Base-by-base conservation (phyloP, 495 filamentous ascomycete species). In the Hyaloscypha bicolor region DNA sequence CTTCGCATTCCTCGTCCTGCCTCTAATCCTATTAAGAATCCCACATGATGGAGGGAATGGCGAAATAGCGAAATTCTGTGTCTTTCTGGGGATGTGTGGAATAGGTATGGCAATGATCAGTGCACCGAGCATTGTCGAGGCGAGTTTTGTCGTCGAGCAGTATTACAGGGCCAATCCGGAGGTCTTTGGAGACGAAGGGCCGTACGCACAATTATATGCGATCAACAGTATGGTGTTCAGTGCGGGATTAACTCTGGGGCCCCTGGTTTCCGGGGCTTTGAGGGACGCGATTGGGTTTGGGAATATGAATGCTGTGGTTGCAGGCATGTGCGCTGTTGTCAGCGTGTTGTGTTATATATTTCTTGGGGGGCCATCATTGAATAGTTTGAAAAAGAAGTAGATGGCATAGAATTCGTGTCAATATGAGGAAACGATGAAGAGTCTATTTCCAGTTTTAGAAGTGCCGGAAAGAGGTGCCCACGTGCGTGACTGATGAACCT, bases 121-220 rank as follows among this genome's bases (percentile, higher is more conserved):
- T 29, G 78, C 84, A 25, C 78, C 81, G 16, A 32, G 55, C 9
- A 39, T 73, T 42, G 67, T 73, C 3, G 71, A 73, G 42, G 22
- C 6, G 71, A 80, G 65, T 32, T 64, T 66, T 33, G 68, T 74
- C 0, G 64, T 73, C 22, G 73, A 81, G 62, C 74, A 76, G 66
- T 81, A 78, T 64, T 73, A 79, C 61, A 68, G 72, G 39, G 66
- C 64, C 14, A 81, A 69, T 52, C 57, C 32, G 5, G 68, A 57
- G 11, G 57, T 69, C 16, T 74, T 72, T 55, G 73, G 73, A 1
- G 72, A 72, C 2, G 74, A 80, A 25, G 84, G 83, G 2, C 85
- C 85, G 11, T 87, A 86, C 69, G 85, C 83, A 30, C 83, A 87
- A 68, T 74, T 88, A 0, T 87, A 85, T 71, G 84, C 71, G 4